Conservation (phyloP, 2,329 filamentous ascomycete species). For the Paracorniculantispora psalliotae region DNA sequence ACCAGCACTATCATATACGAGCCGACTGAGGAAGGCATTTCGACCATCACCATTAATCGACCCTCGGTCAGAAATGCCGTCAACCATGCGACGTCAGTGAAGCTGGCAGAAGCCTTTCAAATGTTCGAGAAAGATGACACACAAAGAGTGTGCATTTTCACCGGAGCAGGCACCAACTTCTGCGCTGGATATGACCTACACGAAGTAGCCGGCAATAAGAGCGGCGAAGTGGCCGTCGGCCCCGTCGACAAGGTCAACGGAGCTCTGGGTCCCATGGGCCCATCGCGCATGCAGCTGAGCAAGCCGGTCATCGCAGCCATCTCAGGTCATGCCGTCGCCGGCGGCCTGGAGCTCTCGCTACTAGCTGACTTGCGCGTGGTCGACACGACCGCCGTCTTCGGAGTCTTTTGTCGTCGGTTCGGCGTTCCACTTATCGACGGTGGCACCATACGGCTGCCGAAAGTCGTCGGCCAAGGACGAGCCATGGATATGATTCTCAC, state of each 20-base stretch:
- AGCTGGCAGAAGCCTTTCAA: conserved; percentile 43
- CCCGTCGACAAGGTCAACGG: conserved; percentile 16
- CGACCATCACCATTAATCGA: conserved; percentile 52
- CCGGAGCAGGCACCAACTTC: conserved; percentile 42
- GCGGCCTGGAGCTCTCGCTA: conserved; percentile 47
- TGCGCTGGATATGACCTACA: conserved; percentile 51
- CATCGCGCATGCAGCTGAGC: conserved; percentile 41
- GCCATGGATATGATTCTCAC: conserved; percentile 55
- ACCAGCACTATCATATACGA: conserved; percentile 1
- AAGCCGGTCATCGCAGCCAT: conserved; percentile 51
- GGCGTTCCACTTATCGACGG: conserved; percentile 30
- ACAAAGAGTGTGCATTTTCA: conserved; percentile 49
- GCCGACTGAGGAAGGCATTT: conserved; percentile 37
- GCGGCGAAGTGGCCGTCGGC: conserved; percentile 9
- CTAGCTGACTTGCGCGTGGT: conserved; percentile 49
- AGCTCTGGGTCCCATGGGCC: conserved; percentile 45
- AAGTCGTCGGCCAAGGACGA: conserved; percentile 45
- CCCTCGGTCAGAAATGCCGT: conserved; percentile 47
- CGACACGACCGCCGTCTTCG: conserved; percentile 49
- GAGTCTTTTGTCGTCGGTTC: conserved; percentile 49
- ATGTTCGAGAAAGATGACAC: conserved; percentile 43
- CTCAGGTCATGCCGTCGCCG: conserved; percentile 49
- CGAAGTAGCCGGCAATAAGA: conserved; percentile 29
- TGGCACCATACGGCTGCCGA: conserved; percentile 48
- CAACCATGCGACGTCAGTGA: conserved; percentile 41